A percentile compares a stretch with the other conserved stretches of the same genome.
phyloP scores from a whole-genome alignment of 2,329 filamentous ascomycete genomes.

The Nemania serpens region DNA sequence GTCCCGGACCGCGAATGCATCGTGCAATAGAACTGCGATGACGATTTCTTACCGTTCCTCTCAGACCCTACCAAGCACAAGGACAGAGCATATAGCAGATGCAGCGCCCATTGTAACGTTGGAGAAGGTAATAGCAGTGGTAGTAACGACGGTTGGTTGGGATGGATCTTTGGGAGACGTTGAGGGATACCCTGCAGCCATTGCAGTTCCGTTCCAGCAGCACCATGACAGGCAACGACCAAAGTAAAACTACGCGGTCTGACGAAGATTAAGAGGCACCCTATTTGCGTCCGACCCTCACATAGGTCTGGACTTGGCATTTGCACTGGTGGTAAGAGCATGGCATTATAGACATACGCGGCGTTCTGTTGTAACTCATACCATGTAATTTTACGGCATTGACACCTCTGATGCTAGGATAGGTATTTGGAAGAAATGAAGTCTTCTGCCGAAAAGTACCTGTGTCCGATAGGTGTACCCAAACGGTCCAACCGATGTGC shows the following conservation, averaged over 20 bases:
- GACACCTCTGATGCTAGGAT: not conserved
- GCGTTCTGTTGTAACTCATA: constrained; percentile 9
- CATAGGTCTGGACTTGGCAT: constrained; percentile 9
- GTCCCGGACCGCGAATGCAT: constrained; percentile 36
- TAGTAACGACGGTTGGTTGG: not conserved
- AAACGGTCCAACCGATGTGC: too few relatives aligned
- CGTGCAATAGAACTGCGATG: constrained; percentile 28
- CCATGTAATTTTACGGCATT: constrained; percentile 1
- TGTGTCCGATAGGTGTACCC: too few relatives aligned
- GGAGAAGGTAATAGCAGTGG: not conserved
- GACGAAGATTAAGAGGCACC: not conserved
- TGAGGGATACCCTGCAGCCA: constrained; percentile 3
- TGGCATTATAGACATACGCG: constrained; percentile 1
- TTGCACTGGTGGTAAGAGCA: constrained; percentile 10
- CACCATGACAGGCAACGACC: too few relatives aligned
- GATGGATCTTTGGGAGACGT: not conserved
- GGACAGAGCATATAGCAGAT: not conserved
- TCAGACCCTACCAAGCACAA: too few relatives aligned
- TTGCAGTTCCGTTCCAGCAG: too few relatives aligned
- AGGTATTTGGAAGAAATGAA: too few relatives aligned
- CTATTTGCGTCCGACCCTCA: not conserved
- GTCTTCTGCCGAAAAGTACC: too few relatives aligned
- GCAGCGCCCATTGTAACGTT: not conserved
- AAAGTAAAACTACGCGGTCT: not conserved
- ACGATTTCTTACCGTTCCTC: not conserved